These are phyloP conservation scores for Lasiodiplodia sp. DNA, from an alignment of 2,329 filamentous ascomycete genomes.

Conservation along the genomic window DNA sequence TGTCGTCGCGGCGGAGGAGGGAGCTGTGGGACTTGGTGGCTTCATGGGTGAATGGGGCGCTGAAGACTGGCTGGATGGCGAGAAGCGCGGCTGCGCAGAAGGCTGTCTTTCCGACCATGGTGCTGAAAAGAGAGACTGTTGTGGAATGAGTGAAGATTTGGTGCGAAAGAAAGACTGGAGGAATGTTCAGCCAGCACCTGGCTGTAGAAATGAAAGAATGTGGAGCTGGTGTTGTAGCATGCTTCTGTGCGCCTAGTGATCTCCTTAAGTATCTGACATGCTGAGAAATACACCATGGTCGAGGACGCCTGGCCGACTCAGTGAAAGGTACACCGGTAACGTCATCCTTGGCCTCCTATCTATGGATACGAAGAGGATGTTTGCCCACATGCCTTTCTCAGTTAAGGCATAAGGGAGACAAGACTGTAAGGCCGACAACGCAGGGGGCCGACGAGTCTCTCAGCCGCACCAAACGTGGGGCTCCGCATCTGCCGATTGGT, in stretches of 20 bases:
- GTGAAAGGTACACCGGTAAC: background rate
- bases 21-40: background rate
- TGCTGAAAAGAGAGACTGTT: background rate
- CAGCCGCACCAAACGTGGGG: background rate
- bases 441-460: constrained; percentile 1
- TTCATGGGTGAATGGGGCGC: background rate
- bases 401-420: constrained; percentile 8
- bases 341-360: background rate
- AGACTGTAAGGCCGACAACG: background rate
- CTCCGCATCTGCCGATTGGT: background rate
- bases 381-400: background rate
- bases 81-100: constrained; percentile 1
- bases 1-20: background rate
- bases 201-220: background rate
- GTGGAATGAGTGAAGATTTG: background rate
- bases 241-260: background rate
- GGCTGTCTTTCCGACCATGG: background rate
- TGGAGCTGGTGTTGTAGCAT: background rate
- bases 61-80: background rate
- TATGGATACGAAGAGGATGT: constrained; percentile 6
- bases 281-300: background rate
- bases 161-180: background rate
- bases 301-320: background rate
- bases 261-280: background rate
- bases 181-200: background rate